A percentile compares a stretch with the other conserved stretches of the same genome.
Evolutionary conservation across 345 rosid genomes (phyloP).

Genomic region (Euclidium syriacum): DNA sequence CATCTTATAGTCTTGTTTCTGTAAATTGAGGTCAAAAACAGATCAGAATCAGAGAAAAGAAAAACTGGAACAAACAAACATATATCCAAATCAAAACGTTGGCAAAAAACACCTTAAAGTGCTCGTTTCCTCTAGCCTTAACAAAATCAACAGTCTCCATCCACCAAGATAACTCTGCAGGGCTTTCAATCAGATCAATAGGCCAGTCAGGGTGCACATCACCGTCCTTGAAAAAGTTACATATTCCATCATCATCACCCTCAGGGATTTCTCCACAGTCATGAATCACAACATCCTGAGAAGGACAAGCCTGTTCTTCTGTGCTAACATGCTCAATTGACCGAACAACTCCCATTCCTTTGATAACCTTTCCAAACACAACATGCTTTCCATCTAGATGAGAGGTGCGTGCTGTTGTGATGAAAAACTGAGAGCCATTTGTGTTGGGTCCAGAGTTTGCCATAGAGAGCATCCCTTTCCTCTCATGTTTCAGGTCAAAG

Average conservation of each 20-base stretch:
- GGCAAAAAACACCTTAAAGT: conserved; percentile 49
- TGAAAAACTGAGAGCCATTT: conserved; percentile 95
- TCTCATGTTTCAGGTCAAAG: conserved; percentile 82
- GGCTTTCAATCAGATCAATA: conserved; percentile 60
- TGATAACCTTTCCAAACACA: conserved; percentile 79
- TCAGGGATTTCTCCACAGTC: conserved; percentile 84
- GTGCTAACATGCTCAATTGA: conserved; percentile 66
- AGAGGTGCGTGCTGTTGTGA: conserved; percentile 76
- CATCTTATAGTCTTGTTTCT: conserved; percentile 95
- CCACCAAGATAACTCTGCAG: conserved; percentile 85
- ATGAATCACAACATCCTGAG: conserved; percentile 47
- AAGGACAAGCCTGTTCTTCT: conserved; percentile 51
- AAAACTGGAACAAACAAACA: background rate
- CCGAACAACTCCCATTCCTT: conserved; percentile 95
- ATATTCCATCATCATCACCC: conserved; percentile 72
- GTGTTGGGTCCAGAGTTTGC: conserved; percentile 85
- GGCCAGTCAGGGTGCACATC: conserved; percentile 93
- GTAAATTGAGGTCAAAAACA: background rate
- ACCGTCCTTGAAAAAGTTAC: conserved; percentile 85
- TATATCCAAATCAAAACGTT: background rate
- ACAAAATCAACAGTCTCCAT: conserved; percentile 70
- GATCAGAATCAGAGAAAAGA: background rate
- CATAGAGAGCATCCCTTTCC: conserved; percentile 95
- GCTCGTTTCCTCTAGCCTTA: conserved; percentile 71
- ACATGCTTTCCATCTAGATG: conserved; percentile 94